phyloP scores from a whole-genome alignment of 768 basidiomycete species.

The Trametes elegans region DNA sequence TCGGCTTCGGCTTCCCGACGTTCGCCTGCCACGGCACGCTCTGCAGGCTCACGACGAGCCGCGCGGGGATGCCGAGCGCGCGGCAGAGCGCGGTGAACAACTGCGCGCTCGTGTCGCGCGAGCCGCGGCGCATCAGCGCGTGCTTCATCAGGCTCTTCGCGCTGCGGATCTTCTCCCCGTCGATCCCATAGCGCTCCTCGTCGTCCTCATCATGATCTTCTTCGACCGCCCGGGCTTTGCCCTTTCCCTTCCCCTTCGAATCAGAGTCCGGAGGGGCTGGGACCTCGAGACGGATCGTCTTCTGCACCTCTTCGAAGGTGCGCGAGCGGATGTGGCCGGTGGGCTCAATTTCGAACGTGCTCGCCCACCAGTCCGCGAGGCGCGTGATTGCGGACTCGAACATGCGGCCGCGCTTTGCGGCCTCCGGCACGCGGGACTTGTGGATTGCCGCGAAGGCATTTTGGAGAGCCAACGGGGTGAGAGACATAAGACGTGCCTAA shows the following conservation, averaged over 20 bases:
- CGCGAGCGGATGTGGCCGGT: constrained; percentile 71
- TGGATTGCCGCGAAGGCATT: constrained; percentile 79
- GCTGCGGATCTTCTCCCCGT: constrained; percentile 68
- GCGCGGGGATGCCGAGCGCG: constrained; percentile 79
- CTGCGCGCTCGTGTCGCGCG: constrained; percentile 83
- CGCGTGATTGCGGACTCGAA: constrained; percentile 80
- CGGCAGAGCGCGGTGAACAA: constrained; percentile 90
- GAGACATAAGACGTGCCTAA: constrained; percentile 85
- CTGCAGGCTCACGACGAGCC: constrained; percentile 88
- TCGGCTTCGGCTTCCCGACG: constrained; percentile 54
- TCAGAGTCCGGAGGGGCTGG: background rate
- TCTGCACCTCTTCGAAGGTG: constrained; percentile 74
- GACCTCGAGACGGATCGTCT: constrained; percentile 15
- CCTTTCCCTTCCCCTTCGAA: constrained; percentile 31
- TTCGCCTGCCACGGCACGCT: constrained; percentile 86
- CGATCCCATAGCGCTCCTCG: constrained; percentile 30
- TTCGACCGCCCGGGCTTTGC: constrained; percentile 26
- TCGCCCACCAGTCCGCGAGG: constrained; percentile 84
- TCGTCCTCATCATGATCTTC: constrained; percentile 43
- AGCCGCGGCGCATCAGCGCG: constrained; percentile 74
- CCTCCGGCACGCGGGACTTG: constrained; percentile 78
- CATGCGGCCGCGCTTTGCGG: constrained; percentile 75
- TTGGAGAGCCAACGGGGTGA: constrained; percentile 79
- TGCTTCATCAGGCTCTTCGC: constrained; percentile 93
- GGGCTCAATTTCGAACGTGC: constrained; percentile 61